These are phyloP conservation scores for Canavalia ensiformis DNA, from an alignment of 306 rosid genomes.

Conservation along the genomic window DNA sequence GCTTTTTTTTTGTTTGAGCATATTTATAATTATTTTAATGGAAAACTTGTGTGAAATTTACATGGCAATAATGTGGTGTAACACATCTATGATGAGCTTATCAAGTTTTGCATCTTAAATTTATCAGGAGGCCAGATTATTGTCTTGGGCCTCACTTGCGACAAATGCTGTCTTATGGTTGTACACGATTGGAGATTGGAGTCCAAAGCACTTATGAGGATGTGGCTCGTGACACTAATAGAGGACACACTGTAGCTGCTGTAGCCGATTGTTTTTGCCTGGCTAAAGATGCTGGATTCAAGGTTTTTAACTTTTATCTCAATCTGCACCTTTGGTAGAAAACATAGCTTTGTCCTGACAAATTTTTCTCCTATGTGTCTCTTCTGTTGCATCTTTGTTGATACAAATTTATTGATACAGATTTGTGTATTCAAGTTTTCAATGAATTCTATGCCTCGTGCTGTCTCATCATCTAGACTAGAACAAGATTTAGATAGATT, in stretches of 20 bases:
- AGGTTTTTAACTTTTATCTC: conserved; percentile 61
- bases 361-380: conserved; percentile 35
- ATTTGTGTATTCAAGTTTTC: conserved; percentile 16
- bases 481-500: conserved; percentile 31
- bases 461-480: conserved; percentile 4
- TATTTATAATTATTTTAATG: conserved; percentile 32
- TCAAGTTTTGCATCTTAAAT: conserved; percentile 39
- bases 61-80: conserved; percentile 16
- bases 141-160: conserved; percentile 99
- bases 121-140: conserved; percentile 96
- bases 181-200: conserved; percentile 95
- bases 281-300: conserved; percentile 99
- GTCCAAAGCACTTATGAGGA: conserved; percentile 99
- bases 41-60: conserved; percentile 1
- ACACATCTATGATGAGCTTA: conserved; percentile 39
- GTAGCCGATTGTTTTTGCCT: conserved; percentile 96
- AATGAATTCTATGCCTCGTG: conserved; percentile 9
- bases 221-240: conserved; percentile 95
- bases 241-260: conserved; percentile 98
- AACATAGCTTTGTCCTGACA: conserved; percentile 1
- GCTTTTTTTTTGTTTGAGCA: conserved; percentile 24
- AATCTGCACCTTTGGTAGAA: conserved; percentile 7
- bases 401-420: background rate
- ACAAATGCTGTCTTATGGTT: conserved; percentile 96
- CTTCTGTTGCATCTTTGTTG: conserved; percentile 11